These are phyloP conservation scores for Anisodus acutangulus DNA, from an alignment of 257 asterid species.

Conservation along the genomic window DNA sequence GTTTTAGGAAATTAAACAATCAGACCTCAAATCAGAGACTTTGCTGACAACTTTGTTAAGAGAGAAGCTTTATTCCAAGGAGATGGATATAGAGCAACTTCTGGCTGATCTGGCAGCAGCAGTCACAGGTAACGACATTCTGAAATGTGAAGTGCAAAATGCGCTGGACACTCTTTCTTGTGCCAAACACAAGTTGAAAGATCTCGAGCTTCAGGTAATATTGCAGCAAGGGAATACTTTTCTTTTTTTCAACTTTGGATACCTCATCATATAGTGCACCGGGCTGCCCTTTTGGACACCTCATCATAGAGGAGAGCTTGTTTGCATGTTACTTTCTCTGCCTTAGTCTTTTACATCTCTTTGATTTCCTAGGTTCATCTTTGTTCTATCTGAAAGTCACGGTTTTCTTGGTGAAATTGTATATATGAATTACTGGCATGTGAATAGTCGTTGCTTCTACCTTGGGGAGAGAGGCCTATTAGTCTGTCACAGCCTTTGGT, in stretches of 20 bases:
- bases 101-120: slow-evolving; percentile 94
- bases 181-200: slow-evolving; percentile 77
- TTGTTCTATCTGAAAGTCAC: no score
- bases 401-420: slow-evolving; percentile 3
- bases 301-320: not conserved
- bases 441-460: not conserved
- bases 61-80: slow-evolving; percentile 88
- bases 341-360: no score
- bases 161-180: slow-evolving; percentile 80
- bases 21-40: slow-evolving; percentile 84
- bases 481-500: not conserved
- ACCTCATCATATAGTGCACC: not conserved
- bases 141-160: slow-evolving; percentile 84
- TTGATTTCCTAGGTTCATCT: no score
- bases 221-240: not conserved
- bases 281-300: no score
- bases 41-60: slow-evolving; percentile 74
- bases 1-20: slow-evolving; percentile 61
- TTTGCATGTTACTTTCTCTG: not conserved
- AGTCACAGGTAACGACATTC: slow-evolving; percentile 76
- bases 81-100: slow-evolving; percentile 78
- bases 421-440: not conserved
- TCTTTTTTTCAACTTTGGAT: not conserved
- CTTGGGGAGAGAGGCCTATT: not conserved
- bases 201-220: slow-evolving; percentile 80